Base-by-base conservation (phyloP, 768 basidiomycete genomes). In the Termitomyces sp. region DNA sequence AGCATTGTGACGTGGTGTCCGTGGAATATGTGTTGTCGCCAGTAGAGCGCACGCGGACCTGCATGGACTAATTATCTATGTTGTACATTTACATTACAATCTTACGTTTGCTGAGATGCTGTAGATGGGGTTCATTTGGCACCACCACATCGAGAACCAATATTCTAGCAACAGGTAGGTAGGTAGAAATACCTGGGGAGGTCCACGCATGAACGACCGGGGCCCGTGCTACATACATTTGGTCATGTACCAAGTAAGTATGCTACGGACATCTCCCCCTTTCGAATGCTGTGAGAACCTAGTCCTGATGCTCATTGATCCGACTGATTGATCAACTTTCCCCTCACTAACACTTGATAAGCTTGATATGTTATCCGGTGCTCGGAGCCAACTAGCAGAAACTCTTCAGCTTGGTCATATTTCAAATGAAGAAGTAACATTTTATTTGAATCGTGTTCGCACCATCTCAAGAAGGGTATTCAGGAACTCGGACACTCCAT, bases 401-500 rank as follows among this genome's bases (percentile, higher is more conserved):
- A 51, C 42, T 27, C 54, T 62, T 19, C 27, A 44, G 25, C 51
- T 62, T 14, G 8, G 17, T 14, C 35, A 57, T 38, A 43, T 54
- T 12, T 59, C 61, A 11, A 51, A 35, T 52, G 58, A 63, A 54
- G 59, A 60, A 56, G 61, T 62, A 59, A 31, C 8, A 29, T 9
- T 3, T 38, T 10, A 25, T 19, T 17, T 19, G 23, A 10, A 46
- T n/a, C 16, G 19, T 17, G 12, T 21, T 27, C 29, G 5, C 1
- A 21, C 21, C 19, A 49, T 41, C 60, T 45, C 43, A 54, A 29
- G 9, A 54, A 29, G 9, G 6, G 2, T 25, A 32, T 44, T 1
- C 21, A 62, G 61, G 58, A 62, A 31, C 55, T 62, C 17, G 47
- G 47, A 21, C 53, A 21, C 17, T 56, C 57, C 2, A 63, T 78